Base-by-base conservation (phyloP, 257 asterid species). In the Solanum sparsipilum region DNA sequence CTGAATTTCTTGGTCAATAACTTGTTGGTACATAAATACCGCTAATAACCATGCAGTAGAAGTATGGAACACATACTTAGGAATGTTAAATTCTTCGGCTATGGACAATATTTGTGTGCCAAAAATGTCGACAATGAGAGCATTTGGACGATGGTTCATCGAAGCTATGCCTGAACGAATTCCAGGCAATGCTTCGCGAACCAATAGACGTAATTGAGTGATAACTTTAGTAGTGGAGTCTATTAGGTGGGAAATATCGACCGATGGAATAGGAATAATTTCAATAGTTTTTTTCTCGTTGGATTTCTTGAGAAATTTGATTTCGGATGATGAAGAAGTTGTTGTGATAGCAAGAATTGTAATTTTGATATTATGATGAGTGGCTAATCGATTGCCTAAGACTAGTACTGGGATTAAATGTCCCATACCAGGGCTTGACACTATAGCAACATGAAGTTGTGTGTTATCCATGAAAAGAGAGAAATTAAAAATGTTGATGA, bases 391-490 rank as follows among this genome's bases (percentile, higher is more conserved):
- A 58, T 88, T 74, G 29, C 88, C 89, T 6, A 88, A 83, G 18
- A 83, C 88, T 35, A 90, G 68, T 2, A 86, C 48, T 1, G 90
- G 90, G 63, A 87, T 74, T 25, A 90, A 29, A n/a, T 90, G 90
- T 0, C 90, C 91, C 84, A 84, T 39, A 9, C 90, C 90, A 18
- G 90, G 89, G 35, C 90, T 88, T 36, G 92, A 72, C 25, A 90
- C 52, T 29, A 90, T 35, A 4, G 85, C 89, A 82, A 90, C 52
- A 65, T 90, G 92, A 39, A 78, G 92, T 15, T 90, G 84, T 39
- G 83, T 27, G 73, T 11, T 38, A 5, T 79, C 87, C 63, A 56
- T 56, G 48, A 78, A 10, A 78, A 25, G 8, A n/a, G 46, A 35
- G 41, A 25, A 41, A 76, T 13, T 1, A 4, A 23, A 38, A 78